Evolutionary conservation across 345 rosid species (phyloP).

Genomic region (Eucalyptus paniculata): DNA sequence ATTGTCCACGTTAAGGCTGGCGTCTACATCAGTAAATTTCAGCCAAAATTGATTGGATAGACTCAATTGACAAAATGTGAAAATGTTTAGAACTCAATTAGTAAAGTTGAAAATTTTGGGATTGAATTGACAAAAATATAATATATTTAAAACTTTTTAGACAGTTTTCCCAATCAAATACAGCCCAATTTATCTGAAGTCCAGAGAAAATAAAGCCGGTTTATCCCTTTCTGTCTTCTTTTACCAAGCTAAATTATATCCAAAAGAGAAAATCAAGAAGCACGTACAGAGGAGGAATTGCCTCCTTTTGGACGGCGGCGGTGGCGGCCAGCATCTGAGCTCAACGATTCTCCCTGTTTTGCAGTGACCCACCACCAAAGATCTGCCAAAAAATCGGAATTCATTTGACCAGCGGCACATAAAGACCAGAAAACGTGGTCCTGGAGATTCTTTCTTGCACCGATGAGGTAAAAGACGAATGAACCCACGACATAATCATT

Average conservation of each 20-base stretch:
- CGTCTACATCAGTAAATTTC: too few relatives aligned
- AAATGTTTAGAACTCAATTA: too few relatives aligned
- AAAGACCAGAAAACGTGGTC: background rate
- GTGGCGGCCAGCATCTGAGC: background rate
- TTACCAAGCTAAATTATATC: background rate
- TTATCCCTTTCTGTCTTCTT: too few relatives aligned
- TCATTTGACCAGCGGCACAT: background rate
- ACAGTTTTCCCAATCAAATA: background rate
- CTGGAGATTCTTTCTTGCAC: background rate
- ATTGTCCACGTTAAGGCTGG: too few relatives aligned
- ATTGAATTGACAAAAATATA: fast-evolving
- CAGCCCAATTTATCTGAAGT: background rate
- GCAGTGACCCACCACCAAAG: background rate
- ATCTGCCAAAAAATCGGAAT: background rate
- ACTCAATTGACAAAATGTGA: too few relatives aligned
- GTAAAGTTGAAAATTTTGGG: fast-evolving
- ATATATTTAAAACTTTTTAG: too few relatives aligned
- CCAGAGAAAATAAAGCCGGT: background rate
- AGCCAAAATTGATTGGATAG: too few relatives aligned
- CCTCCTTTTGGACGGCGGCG: background rate
- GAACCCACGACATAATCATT: background rate
- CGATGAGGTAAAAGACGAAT: background rate
- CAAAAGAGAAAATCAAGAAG: background rate
- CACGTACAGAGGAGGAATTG: background rate
- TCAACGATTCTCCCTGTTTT: background rate